These are phyloP conservation scores for Geoglossum glabrum DNA, from an alignment of 495 filamentous ascomycete species.

Conservation along the genomic window DNA sequence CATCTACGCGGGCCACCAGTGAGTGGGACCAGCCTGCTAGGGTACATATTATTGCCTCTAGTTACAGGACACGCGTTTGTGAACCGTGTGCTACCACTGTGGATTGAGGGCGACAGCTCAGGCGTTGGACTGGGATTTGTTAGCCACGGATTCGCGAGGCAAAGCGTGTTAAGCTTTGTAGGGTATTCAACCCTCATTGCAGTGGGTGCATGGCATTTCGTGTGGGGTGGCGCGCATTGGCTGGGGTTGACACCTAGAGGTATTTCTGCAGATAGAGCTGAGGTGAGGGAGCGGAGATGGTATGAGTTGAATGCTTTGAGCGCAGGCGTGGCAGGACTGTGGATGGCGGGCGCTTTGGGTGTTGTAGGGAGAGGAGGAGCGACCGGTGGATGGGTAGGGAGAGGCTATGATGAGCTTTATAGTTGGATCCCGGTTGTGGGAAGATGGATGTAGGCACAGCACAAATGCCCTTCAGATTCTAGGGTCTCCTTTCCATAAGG, in stretches of 20 bases:
- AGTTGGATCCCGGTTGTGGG: constrained; percentile 31
- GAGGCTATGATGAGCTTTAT: constrained; percentile 54
- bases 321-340: constrained; percentile 36
- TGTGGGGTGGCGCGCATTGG: constrained; percentile 70
- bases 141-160: constrained; percentile 63
- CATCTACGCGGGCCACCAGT: constrained; percentile 43
- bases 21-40: constrained; percentile 42
- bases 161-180: constrained; percentile 39
- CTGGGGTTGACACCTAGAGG: constrained; percentile 30
- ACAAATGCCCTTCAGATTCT: no score
- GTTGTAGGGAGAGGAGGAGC: constrained; percentile 54
- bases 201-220: constrained; percentile 54
- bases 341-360: constrained; percentile 65
- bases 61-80: constrained; percentile 48
- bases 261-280: constrained; percentile 20
- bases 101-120: constrained; percentile 64
- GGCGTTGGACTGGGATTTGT: constrained; percentile 65
- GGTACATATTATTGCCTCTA: constrained; percentile 42
- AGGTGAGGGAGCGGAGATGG: constrained; percentile 36
- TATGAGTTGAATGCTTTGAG: constrained; percentile 45
- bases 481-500: no score
- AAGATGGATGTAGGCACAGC: constrained; percentile 23
- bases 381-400: constrained; percentile 57
- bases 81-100: constrained; percentile 48
- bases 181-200: constrained; percentile 49